phyloP scores from a whole-genome alignment of 306 rosid species.

The Prunus campanulata region DNA sequence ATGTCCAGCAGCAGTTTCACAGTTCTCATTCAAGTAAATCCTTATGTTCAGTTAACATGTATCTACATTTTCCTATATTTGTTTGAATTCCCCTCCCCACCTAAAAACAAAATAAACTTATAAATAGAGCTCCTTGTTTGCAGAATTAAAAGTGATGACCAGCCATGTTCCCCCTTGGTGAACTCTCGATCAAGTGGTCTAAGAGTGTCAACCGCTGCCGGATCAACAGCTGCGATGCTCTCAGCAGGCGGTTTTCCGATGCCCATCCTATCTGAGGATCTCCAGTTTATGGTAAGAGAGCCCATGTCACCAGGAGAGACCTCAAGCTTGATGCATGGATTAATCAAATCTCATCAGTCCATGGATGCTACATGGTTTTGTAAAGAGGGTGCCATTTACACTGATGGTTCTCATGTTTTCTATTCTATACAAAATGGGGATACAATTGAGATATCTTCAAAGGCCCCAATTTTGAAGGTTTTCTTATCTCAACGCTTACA shows the following conservation, averaged over 20 bases:
- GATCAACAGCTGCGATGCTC: slow-evolving; percentile 92
- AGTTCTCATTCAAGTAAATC: slow-evolving; percentile 72
- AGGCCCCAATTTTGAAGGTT: slow-evolving; percentile 67
- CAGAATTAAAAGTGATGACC: slow-evolving; percentile 59
- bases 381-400: slow-evolving; percentile 53
- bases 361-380: slow-evolving; percentile 61
- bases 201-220: slow-evolving; percentile 84
- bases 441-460: slow-evolving; percentile 60
- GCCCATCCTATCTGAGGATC: slow-evolving; percentile 65
- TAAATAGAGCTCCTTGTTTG: slow-evolving; percentile 2
- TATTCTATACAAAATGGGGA: slow-evolving; percentile 56
- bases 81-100: not conserved
- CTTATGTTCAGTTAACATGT: not conserved
- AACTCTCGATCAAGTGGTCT: slow-evolving; percentile 85
- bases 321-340: slow-evolving; percentile 56
- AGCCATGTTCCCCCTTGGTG: slow-evolving; percentile 44
- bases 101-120: not conserved
- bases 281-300: slow-evolving; percentile 93
- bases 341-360: slow-evolving; percentile 43
- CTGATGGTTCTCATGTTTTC: slow-evolving; percentile 73
- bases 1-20: slow-evolving; percentile 84
- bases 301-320: slow-evolving; percentile 49
- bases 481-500: slow-evolving; percentile 49
- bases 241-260: slow-evolving; percentile 84
- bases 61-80: not conserved